Percentiles rank a stretch among this genome's conserved stretches.
phyloP scores from a whole-genome alignment of 2,329 filamentous ascomycete species.

The Fusarium sp. region DNA sequence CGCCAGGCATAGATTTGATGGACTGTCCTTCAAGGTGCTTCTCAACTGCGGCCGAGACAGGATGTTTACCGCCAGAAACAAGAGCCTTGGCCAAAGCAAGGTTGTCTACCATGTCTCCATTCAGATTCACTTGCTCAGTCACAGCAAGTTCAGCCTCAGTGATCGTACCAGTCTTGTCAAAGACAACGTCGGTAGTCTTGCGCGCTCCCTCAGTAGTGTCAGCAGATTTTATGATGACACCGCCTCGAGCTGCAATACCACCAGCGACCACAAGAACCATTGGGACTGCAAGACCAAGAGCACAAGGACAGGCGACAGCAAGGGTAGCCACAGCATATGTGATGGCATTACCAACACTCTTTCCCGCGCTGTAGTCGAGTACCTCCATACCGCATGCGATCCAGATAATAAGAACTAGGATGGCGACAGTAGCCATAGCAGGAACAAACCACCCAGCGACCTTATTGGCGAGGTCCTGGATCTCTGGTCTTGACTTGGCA shows the following conservation, averaged over 20 bases:
- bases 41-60: conserved; percentile 1
- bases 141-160: conserved; percentile 59
- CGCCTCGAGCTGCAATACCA: conserved; percentile 66
- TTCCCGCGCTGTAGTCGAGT: conserved; percentile 52
- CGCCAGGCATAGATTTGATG: accelerated
- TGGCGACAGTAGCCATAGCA: conserved; percentile 59
- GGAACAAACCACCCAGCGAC: conserved; percentile 72
- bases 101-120: background rate
- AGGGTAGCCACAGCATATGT: conserved; percentile 61
- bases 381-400: conserved; percentile 24
- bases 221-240: conserved; percentile 71
- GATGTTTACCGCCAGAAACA: conserved; percentile 3
- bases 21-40: background rate
- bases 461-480: conserved; percentile 69
- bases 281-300: conserved; percentile 72
- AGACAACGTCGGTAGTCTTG: conserved; percentile 68
- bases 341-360: conserved; percentile 48
- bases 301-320: conserved; percentile 73
- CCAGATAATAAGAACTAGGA: conserved; percentile 53
- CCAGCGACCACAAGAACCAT: conserved; percentile 74
- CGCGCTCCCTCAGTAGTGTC: conserved; percentile 65
- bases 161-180: conserved; percentile 76
- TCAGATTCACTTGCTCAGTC: background rate
- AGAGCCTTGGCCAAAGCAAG: background rate
- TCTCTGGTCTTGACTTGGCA: conserved; percentile 66